phyloP scores from a whole-genome alignment of 495 filamentous ascomycete genomes.

The Talaromyces liani region DNA sequence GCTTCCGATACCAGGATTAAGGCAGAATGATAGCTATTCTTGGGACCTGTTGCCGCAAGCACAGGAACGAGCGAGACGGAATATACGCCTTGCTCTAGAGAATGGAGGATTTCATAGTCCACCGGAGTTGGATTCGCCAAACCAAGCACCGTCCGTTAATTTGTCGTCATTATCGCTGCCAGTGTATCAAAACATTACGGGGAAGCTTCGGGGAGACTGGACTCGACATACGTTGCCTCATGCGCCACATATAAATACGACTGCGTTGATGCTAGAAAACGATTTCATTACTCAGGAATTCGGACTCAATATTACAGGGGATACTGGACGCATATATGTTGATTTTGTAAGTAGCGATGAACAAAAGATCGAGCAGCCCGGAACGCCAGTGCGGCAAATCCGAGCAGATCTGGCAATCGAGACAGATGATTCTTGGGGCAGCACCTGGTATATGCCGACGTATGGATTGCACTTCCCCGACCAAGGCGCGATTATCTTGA shows the following conservation, averaged over 20 bases:
- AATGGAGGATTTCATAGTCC: constrained; percentile 24
- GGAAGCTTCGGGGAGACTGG: constrained; percentile 70
- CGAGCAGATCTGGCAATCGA: constrained; percentile 59
- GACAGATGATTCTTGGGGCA: constrained; percentile 57
- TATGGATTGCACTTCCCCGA: constrained; percentile 78
- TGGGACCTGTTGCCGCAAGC: constrained; percentile 59
- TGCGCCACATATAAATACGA: constrained; percentile 42
- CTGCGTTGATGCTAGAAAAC: constrained; percentile 39
- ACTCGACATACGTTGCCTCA: constrained; percentile 37
- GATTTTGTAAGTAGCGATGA: constrained; percentile 35
- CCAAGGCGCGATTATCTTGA: constrained; percentile 67
- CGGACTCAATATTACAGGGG: constrained; percentile 61
- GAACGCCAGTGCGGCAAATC: constrained; percentile 47
- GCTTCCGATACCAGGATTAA: constrained; percentile 71
- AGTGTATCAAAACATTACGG: constrained; percentile 76
- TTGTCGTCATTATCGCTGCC: constrained; percentile 37
- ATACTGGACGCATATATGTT: constrained; percentile 37
- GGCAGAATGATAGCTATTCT: constrained; percentile 62
- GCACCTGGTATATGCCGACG: constrained; percentile 66
- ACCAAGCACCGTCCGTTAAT: constrained; percentile 32
- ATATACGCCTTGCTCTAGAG: constrained; percentile 38
- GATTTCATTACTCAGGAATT: constrained; percentile 50
- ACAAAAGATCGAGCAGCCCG: constrained; percentile 20
- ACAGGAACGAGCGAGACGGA: constrained; percentile 45
- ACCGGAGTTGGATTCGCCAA: constrained; percentile 29